Percentiles rank a stretch among this genome's conserved stretches.
Evolutionary conservation across 306 rosid species (phyloP).

Genomic region (Acacia crassicarpa): DNA sequence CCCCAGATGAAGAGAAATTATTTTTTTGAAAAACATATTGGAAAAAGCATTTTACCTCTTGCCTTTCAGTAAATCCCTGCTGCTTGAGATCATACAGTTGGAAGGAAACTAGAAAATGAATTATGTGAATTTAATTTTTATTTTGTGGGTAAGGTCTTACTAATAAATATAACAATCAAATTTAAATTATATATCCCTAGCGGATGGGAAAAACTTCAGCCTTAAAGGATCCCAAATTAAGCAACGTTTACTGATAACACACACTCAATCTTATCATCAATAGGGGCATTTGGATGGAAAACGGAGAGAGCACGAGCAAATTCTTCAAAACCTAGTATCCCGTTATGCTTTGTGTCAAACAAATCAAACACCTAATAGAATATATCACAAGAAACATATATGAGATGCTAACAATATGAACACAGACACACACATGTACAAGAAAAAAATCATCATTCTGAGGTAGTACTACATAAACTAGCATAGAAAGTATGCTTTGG

Average conservation of each 20-base stretch:
- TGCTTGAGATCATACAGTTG: conserved; percentile 99
- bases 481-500: neutral
- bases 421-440: neutral
- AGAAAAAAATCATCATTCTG: neutral
- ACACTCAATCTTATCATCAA: conserved; percentile 95
- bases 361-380: conserved; percentile 76
- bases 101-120: conserved; percentile 78
- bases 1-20: conserved; percentile 1
- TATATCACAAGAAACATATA: conserved; percentile 19
- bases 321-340: conserved; percentile 96
- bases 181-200: conserved; percentile 21
- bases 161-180: conserved; percentile 23
- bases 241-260: no score
- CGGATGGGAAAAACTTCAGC: conserved; percentile 9
- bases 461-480: neutral
- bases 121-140: conserved; percentile 11
- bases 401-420: conserved; percentile 37
- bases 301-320: conserved; percentile 97
- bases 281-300: conserved; percentile 96
- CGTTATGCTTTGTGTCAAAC: conserved; percentile 98
- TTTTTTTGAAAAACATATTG: neutral
- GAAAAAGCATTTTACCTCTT: conserved; percentile 65
- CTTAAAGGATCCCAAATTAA: no score
- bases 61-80: conserved; percentile 96
- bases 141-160: neutral